Base-by-base conservation (phyloP, 2,329 filamentous ascomycete genomes). In the Trichophyton rubrum region DNA sequence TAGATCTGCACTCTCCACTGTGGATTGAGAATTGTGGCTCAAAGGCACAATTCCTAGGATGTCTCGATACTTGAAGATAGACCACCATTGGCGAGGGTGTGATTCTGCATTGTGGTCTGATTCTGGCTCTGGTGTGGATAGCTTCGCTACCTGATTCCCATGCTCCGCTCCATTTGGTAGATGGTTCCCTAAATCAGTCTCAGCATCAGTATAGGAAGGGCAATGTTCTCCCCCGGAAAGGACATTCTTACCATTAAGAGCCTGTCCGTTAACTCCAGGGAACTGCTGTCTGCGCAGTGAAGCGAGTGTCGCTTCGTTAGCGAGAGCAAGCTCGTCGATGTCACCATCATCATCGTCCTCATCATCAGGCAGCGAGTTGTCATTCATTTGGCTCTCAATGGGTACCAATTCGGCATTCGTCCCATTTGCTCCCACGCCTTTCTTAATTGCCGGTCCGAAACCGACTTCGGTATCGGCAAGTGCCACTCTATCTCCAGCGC, bases 51-150 rank as follows among this genome's bases (percentile, higher is more conserved):
- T 80, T 3, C 91, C 93, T 63, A 99, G 78, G 67, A 99, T 90
- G n/a, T 91, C 89, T 62, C 91, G 82, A 74, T 97, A 99, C 74
- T 95, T 95, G 79, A 88, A 90, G 3, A 91, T 95, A 70, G 86
- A 84, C 89, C 90, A 97, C 76, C 73, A 73, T 22, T 70, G 67
- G 58, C 74, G 69, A 55, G 67, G 59, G 30, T 67, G 59, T 15
- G 40, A 43, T 20, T 69, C 65, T 41, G 67, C n/a, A 40, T 68
- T 67, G 56, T 66, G 68, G 49, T 71, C 66, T 30, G 65, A 62
- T 47, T 65, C 66, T 35, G 61, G 49, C 41, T 66, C 64, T 27
- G 65, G 66, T 9, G 58, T 53, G 9, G 47, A 53, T 40, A 53
- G 45, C 47, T 60, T 60, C 40, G 45, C 33, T 9, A 60, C 6